Conservation (phyloP, 176 grass and related monocot genomes). For the Canna indica region DNA sequence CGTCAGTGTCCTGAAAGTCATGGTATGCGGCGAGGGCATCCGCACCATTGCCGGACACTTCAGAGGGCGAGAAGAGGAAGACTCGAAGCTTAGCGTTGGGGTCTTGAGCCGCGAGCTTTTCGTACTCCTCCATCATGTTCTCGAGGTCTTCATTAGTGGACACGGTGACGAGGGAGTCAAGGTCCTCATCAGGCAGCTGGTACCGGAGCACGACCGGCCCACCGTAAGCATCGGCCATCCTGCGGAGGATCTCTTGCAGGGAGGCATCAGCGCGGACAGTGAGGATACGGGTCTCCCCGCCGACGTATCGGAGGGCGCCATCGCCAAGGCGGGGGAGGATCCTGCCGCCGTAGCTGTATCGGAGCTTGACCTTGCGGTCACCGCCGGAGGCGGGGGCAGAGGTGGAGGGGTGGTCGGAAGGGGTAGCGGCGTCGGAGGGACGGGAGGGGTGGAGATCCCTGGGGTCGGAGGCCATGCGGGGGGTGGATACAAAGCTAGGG, state of each 20-base stretch:
- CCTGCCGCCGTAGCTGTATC: constrained; percentile 85
- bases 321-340: constrained; percentile 90
- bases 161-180: constrained; percentile 88
- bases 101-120: constrained; percentile 11
- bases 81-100: constrained; percentile 4
- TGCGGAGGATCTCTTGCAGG: constrained; percentile 50
- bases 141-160: constrained; percentile 92
- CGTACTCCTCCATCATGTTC: constrained; percentile 98
- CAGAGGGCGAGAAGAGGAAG: constrained; percentile 42
- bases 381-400: constrained; percentile 14
- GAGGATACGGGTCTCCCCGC: constrained; percentile 84
- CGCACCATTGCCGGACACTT: constrained; percentile 4
- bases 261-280: constrained; percentile 55
- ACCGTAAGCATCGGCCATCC: constrained; percentile 62
- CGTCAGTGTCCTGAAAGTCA: background rate
- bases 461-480: background rate
- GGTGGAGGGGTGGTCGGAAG: too few species aligned
- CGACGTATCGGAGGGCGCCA: constrained; percentile 74
- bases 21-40: background rate
- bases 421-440: background rate
- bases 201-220: constrained; percentile 64
- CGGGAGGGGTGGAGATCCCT: background rate
- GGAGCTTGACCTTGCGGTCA: constrained; percentile 28
- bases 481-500: background rate
- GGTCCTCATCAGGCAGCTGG: constrained; percentile 96